Percentiles rank a stretch among this genome's conserved stretches.
Conservation (phyloP, 2,329 filamentous ascomycete species). For the Eurotiales sp. region DNA sequence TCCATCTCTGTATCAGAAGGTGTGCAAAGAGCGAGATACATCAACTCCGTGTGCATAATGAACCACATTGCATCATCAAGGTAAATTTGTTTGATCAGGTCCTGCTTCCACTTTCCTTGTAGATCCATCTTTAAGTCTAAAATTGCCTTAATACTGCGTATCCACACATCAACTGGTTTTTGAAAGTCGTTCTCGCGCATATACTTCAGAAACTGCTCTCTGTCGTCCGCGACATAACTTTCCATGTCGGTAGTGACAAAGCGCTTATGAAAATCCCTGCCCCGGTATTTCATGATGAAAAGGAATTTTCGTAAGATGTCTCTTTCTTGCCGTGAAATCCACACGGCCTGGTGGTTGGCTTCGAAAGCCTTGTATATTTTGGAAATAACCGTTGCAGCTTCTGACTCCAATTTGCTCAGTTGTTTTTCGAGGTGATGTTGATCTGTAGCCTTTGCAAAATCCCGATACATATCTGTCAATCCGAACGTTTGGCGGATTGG, state of each 20-base stretch:
- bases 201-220: constrained; percentile 24
- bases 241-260: constrained; percentile 33
- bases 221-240: constrained; percentile 31
- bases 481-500: constrained; percentile 25
- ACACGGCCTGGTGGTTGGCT: constrained; percentile 17
- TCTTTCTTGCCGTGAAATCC: constrained; percentile 29
- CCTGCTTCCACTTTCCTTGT: constrained; percentile 23
- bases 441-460: constrained; percentile 19
- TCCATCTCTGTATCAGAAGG: constrained; percentile 24
- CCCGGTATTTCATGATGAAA: constrained; percentile 46
- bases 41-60: constrained; percentile 22
- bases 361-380: constrained; percentile 18
- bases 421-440: constrained; percentile 26
- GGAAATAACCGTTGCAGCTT: constrained; percentile 21
- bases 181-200: constrained; percentile 27
- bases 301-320: constrained; percentile 44
- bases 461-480: constrained; percentile 30
- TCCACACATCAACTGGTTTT: constrained; percentile 33
- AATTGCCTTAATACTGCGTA: constrained; percentile 29
- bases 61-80: constrained; percentile 29
- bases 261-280: constrained; percentile 30
- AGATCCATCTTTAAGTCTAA: constrained; percentile 29
- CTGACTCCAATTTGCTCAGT: constrained; percentile 24
- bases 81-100: constrained; percentile 24
- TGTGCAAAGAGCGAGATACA: constrained; percentile 30